Evolutionary conservation across 306 rosid species (phyloP), one percentile per base, ranked within the genome.

Genomic region (Cucurbita pepo): DNA sequence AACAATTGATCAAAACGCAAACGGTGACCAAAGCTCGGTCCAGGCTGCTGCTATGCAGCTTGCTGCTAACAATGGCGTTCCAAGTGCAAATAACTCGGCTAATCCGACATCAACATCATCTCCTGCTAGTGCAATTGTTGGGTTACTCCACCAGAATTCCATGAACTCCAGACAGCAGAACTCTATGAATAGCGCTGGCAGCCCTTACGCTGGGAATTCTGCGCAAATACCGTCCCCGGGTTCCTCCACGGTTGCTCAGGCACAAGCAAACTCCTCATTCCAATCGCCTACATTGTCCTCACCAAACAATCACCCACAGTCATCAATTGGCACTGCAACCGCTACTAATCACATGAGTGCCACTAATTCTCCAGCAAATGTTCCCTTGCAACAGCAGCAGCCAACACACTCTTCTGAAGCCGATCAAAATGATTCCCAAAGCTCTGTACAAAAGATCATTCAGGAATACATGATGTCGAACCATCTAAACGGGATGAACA

Each of bases 71-170:
- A 94, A 85, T 81, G 96, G 96, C 64, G 81, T 88, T 81, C 82
- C 86, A 74, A 79, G 85, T 77, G 89, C 87, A 81, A 90, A 81
- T 85, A 91, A 85, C 75, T 45, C 79, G 50, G 82, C 80, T 62
- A 89, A 82, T 78, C 53, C 88, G 34, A 90, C 89, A 47, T 82
- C 97, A 74, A 79, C 97, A 71, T 83, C 97, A 38, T 80, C 95
- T 56, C 71, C 89, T 63, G 79, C 95, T 52, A 94, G 97, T 81
- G 89, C 99, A 57, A 94, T 94, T 59, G 99, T 85, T 73, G 97
- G 99, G 74, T 88, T 95, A 77, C 96, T 89, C 60, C 96, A 91
- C 78, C 99, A 91, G 75, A 91, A 95, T 78, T 95, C 99, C 7
- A 87, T 95, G 90, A 91, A 88, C 78, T 85, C 92, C 77, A 84